Evolutionary conservation across 805 yeast species (phyloP), one percentile per base, ranked within the genome.

Genomic region (Peterozyma xylosa): DNA sequence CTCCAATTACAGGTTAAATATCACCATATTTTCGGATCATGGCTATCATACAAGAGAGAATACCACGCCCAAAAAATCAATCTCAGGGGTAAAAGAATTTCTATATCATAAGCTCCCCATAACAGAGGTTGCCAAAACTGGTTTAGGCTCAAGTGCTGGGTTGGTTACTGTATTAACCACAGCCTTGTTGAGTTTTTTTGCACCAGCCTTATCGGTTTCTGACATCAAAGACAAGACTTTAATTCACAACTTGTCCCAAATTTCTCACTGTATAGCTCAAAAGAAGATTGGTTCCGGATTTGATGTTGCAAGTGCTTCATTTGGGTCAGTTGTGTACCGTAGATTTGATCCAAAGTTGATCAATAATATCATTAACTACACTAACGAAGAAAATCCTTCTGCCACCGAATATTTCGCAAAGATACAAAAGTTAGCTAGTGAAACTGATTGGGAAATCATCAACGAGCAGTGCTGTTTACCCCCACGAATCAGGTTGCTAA

Each of bases 201-300:
- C 33, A 5, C 9, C 17, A 54, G 7, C 53, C 59, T 18, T 44
- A 11, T 43, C 61, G 5, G 56, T 72, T 11, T 9, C 36, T 3
- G 64, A 71, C 44, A 48, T 67, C 2, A 35, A 46, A 0, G 48
- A 59, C 7, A 32, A 38, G 0, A 50, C 53, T 4, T 48, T 59
- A n/a, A 68, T 91, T 33, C 98, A 93, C 59, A 91, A 88, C 54
- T 62, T 88, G 27, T 78, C 96, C 0, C 99, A 93, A 59, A 68
- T 86, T 9, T 83, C 96, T 0, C 99, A 93, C 60, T 90, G 96
- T 59, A 73, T 78, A 45, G 98, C 99, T 2, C 99, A 93, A 60
- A 86, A 87, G 30, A 93, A 93, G 61, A 81, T 93, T 21, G 99
- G 99, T 0, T 88, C 96, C 3, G 99, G 99, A 0, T 93, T 93